Base-by-base conservation (phyloP, 805 yeast species). In the Teunomyces funiuensis region DNA sequence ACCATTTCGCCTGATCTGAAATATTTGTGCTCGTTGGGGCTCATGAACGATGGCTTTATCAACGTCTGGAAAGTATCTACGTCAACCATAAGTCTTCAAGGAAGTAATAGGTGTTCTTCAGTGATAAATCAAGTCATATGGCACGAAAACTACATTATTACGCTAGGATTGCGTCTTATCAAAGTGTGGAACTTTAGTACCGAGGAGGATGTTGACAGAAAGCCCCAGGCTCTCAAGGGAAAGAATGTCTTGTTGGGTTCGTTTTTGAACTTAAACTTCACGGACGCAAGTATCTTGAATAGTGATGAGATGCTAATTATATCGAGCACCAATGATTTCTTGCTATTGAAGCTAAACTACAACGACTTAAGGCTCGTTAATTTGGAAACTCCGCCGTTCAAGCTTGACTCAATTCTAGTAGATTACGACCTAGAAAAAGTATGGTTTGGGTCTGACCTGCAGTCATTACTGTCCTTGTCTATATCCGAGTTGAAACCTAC, bases 21-120 rank as follows among this genome's bases (percentile, higher is more conserved):
- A 29, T 66, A 56, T 41, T 59, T 85, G 25, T 76, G 83, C 25
- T 80, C 88, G 7, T 58, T 83, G 36, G 91, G 91, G 0, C 63
- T 77, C n/a, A 65, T 80, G 3, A 82, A 80, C 49, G 93, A 85
- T 55, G 88, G 90, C 1, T 82, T 71, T 43, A 53, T 85, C 9
- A 76, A 79, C 49, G 59, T 85, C 6, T 85, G 91, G 90, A 67
- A 58, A 36, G 53, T 75, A 10, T 45, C 48, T 4, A 29, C 52
- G 4, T 28, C 40, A 0, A 23, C 53, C 1, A 49, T 58, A 2
- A 54, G 67, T 5, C 53, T 54, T 4, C 63, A 79, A 22, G 77
- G 81, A 0, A 74, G 80, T 27, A 84, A 84, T 59, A 71, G 78
- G 51, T 84, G 89, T 54, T 77, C 85, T 1, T 74, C 85, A 0